phyloP scores from a whole-genome alignment of 192 early-diverging fungal species.

The Diversispora eburnea region DNA sequence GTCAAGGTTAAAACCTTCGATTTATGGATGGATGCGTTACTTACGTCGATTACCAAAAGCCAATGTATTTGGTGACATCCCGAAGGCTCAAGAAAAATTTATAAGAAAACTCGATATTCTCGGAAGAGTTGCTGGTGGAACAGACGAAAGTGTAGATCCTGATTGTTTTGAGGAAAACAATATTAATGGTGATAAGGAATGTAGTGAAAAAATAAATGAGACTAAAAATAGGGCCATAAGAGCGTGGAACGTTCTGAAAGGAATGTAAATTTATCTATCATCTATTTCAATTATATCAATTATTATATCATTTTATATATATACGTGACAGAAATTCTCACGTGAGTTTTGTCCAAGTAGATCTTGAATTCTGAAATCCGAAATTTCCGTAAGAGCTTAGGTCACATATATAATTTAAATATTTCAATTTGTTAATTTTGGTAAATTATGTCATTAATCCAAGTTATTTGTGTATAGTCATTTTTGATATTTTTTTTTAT shows the following conservation, averaged over 20 bases:
- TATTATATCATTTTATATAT: too few relatives aligned
- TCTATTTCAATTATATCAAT: background rate
- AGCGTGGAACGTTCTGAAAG: conserved; percentile 18
- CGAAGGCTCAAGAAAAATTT: conserved; percentile 11
- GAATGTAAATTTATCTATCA: background rate
- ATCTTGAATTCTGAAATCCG: too few relatives aligned
- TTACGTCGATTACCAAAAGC: conserved; percentile 16
- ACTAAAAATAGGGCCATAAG: conserved; percentile 9
- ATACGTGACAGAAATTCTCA: too few relatives aligned
- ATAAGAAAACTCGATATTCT: conserved; percentile 6
- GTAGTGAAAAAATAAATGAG: background rate
- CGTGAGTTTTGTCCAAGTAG: too few relatives aligned
- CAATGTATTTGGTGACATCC: background rate
- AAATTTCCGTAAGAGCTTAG: too few relatives aligned
- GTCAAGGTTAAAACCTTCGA: background rate
- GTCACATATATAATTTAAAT: too few relatives aligned
- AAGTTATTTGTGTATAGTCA: too few relatives aligned
- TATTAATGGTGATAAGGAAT: background rate
- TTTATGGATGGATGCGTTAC: conserved; percentile 5
- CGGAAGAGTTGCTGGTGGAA: background rate
- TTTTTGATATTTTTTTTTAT: too few relatives aligned
- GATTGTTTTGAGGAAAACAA: background rate
- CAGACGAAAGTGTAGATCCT: background rate
- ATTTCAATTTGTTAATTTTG: too few relatives aligned
- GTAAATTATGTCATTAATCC: too few relatives aligned